Conservation (phyloP, 2,329 filamentous ascomycete genomes). For the Chrysoporthe cubensis region DNA sequence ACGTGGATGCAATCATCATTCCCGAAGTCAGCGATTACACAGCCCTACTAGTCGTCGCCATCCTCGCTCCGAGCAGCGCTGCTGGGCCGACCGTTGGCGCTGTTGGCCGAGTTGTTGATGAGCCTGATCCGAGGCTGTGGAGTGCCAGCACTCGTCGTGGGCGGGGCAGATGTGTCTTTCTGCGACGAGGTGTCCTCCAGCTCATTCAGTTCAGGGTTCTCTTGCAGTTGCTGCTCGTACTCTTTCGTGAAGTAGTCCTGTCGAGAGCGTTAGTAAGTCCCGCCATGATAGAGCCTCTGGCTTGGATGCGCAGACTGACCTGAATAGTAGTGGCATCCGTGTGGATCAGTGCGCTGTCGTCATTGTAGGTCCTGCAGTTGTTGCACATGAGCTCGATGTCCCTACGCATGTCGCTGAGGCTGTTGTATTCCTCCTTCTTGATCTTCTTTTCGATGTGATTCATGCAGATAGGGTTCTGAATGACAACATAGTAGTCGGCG, state of each 20-base stretch:
- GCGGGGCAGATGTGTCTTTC: slow-evolving; percentile 49
- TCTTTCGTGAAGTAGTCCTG: slow-evolving; percentile 62
- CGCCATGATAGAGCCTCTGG: too few species aligned
- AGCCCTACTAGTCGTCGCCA: slow-evolving; percentile 21
- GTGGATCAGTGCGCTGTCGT: slow-evolving; percentile 90
- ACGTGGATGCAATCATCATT: slow-evolving; percentile 11
- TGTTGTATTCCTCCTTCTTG: slow-evolving; percentile 91
- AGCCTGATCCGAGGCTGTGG: slow-evolving; percentile 76
- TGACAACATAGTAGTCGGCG: slow-evolving; percentile 93
- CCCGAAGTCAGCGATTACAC: neutral
- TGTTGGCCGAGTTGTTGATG: slow-evolving; percentile 48
- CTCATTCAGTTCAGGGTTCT: slow-evolving; percentile 59
- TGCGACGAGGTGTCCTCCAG: slow-evolving; percentile 53
- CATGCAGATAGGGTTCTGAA: slow-evolving; percentile 92
- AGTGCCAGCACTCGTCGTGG: slow-evolving; percentile 65
- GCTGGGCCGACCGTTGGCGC: slow-evolving; percentile 25
- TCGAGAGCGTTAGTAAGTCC: slow-evolving; percentile 38
- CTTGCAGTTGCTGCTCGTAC: slow-evolving; percentile 56
- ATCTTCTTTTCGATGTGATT: slow-evolving; percentile 94
- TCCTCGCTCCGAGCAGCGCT: slow-evolving; percentile 28
- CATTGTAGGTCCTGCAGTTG: slow-evolving; percentile 96
- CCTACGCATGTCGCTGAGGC: slow-evolving; percentile 75
- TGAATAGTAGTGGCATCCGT: slow-evolving; percentile 92
- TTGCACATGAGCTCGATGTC: slow-evolving; percentile 85
- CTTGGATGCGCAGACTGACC: slow-evolving; percentile 56